A percentile compares a stretch with the other conserved stretches of the same genome.
These are phyloP conservation scores for Testicularia cyperi DNA, from an alignment of 1,284 basidiomycete genomes.

Conservation along the genomic window DNA sequence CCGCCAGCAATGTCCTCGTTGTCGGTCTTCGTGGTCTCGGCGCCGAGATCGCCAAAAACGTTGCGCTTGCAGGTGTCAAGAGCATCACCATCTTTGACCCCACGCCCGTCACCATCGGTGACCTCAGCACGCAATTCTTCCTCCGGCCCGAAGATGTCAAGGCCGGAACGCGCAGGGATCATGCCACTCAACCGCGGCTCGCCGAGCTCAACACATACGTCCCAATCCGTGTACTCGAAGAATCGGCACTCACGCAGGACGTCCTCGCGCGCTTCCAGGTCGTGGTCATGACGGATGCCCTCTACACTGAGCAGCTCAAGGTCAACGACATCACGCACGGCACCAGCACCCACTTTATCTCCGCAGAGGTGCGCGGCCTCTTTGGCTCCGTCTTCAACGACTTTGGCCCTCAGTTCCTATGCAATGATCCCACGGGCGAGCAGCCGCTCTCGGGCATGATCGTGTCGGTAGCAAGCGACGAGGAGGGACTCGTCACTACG, in stretches of 20 bases:
- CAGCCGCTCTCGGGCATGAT: slow-evolving; percentile 93
- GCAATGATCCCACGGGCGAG: slow-evolving; percentile 93
- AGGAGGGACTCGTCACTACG: slow-evolving; percentile 89
- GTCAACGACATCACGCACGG: slow-evolving; percentile 76
- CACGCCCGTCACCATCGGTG: slow-evolving; percentile 78
- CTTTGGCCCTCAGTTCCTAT: slow-evolving; percentile 90
- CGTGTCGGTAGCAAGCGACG: slow-evolving; percentile 68
- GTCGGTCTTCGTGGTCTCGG: slow-evolving; percentile 91
- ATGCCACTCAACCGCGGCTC: slow-evolving; percentile 82
- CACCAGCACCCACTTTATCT: slow-evolving; percentile 80
- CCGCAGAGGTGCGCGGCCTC: slow-evolving; percentile 87
- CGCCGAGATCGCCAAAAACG: slow-evolving; percentile 96
- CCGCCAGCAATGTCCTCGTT: slow-evolving; percentile 89
- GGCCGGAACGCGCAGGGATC: slow-evolving; percentile 69
- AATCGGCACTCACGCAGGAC: slow-evolving; percentile 38
- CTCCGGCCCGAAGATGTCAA: slow-evolving; percentile 82
- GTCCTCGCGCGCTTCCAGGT: slow-evolving; percentile 61
- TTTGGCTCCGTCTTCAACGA: slow-evolving; percentile 97
- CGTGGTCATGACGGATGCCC: slow-evolving; percentile 83
- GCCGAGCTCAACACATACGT: slow-evolving; percentile 96
- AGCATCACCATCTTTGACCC: slow-evolving; percentile 96
- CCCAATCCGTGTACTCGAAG: slow-evolving; percentile 72
- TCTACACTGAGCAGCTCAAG: slow-evolving; percentile 81
- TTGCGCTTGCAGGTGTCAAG: slow-evolving; percentile 94
- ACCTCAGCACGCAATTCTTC: slow-evolving; percentile 96